Base-by-base conservation (phyloP, 805 yeast species). In the Saturnispora halmiae region DNA sequence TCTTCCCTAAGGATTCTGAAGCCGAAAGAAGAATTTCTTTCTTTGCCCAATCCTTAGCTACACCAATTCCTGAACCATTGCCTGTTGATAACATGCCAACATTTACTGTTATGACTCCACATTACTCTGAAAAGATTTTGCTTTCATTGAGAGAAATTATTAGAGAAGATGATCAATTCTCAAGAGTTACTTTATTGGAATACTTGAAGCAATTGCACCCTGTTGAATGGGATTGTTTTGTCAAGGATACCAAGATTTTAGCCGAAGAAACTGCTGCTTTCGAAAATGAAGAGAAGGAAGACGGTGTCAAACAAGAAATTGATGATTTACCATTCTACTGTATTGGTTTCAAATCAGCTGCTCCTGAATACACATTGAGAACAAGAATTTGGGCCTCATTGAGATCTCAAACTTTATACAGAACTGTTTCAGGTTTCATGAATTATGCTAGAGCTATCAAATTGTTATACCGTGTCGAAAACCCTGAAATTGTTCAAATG, bases 11-110 rank as follows among this genome's bases (percentile, higher is more conserved):
- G 57, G 78, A 90, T 65, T 86, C 96, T 34, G 99, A 92, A 67
- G 98, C 99, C 49, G 98, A 94, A 70, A 88, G 98, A 73, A 92
- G 99, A 75, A 88, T 92, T 54, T 85, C 96, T 45, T 92, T 94
- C 82, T 92, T 92, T 69, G 99, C 99, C 45, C 98, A 92, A 67
- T 88, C 97, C 9, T 73, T 92, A 65, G 94, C 98, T 39, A 92
- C 98, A 45, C 98, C 98, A 53, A 88, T 92, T 55, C 95, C 96
- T 48, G 98, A 92, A 69, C 97, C 99, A 47, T 72, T 92, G 59
- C 98, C 99, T 33, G 97, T 94, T 52, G 98, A 92, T 66, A 90
- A 90, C 72, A 92, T 92, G 98, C 99, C 99, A 50, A 90, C 97
- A 10, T 92, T 92, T 65, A 88, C 98, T 30, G 97, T 92, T 18